Evolutionary conservation across 2,329 filamentous ascomycete species (phyloP), one percentile per base, ranked within the genome.

Genomic region (Dactylellina sp.): DNA sequence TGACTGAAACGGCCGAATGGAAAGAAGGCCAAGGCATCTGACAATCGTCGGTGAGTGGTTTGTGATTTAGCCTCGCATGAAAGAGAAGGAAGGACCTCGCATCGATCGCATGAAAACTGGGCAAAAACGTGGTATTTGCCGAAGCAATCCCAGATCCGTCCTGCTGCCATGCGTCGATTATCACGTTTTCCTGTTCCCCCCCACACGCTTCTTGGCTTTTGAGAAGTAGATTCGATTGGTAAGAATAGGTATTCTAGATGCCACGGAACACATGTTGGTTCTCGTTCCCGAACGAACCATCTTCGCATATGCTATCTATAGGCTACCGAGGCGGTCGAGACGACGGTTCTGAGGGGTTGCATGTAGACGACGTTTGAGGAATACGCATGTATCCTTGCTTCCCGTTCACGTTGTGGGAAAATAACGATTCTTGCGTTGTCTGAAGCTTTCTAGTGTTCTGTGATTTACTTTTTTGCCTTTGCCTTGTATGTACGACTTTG

Each of bases 41-140:
- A 37, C 28, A n/a, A 28, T 44, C 18, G 22, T 18, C 14, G 5
- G 25, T 52, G 59, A 62, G 59, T 52, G 37, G 46, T 42, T 57
- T 60, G 53, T 53, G 53, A 68, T 60, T 60, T 44, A 24, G 49
- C 18, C 59, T 46, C 53, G 63, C 63, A 57, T 42, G 53, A 57
- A 28, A 9, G 39, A 32, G 9, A 32, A 32, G 9, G 28, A 4
- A 32, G n/a, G 6, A 14, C 2, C 53, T 57, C 53, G 53, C 53
- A 57, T 57, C 53, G 53, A 68, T 60, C 53, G 63, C 63, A 68
- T 60, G 63, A 68, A 61, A 62, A 55, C 50, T 55, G 50, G 50
- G 50, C 35, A 40, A 47, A 57, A 65, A 56, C 63, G 63, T 68
- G 47, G 44, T 53, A 46, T 52, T 53, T 60, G 63, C 56, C 63